Base-by-base conservation (phyloP, 2,329 filamentous ascomycete genomes). In the Trichophyton mentagrophytes region DNA sequence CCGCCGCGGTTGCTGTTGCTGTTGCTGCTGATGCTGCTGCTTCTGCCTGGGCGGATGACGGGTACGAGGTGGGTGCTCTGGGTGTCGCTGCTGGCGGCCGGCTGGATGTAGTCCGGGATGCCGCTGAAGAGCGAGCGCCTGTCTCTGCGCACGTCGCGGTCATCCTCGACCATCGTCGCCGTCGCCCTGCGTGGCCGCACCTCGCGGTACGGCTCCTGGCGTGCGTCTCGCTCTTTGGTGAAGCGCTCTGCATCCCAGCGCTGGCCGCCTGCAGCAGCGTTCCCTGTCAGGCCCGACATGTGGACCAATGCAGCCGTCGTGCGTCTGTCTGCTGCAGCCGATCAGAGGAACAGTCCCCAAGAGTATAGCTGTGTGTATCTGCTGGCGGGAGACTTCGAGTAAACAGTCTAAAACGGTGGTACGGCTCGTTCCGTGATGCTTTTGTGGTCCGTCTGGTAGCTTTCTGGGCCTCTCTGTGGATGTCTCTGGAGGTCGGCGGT, bases 161-260 rank as follows among this genome's bases (percentile, higher is more conserved):
- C 61, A 53, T 30, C 56, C 36, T 40, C 62, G 60, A 47, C 44
- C 49, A 25, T n/a, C 22, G 49, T 27, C 22, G 49, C 49, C 22
- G 49, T 27, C 13, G 22, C 49, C 5, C 49, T 33, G 7, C 49
- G 49, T 11, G 49, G 49, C 7, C 49, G 49, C 22, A 53, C 61
- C 58, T 27, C 61, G 25, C 27, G 53, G 61, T 47, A 47, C 9
- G 44, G 67, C 53, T 70, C 70, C 53, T 64, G 68, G 56, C 75
- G 75, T 59, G 75, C 72, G 56, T 74, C 72, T 57, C 74, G 73
- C 65, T 78, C 76, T 64, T 72, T 73, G 40, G 71, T 66, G 63
- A 76, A 76, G 60, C 74, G 72, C 46, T 74, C 73, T 27, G 71
- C 63, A 63, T 76, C 73, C 72, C 74, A 75, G 62, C 74, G 69